Conservation (phyloP, 2,329 filamentous ascomycete genomes). For the Neofusicoccum kwambonambiense region DNA sequence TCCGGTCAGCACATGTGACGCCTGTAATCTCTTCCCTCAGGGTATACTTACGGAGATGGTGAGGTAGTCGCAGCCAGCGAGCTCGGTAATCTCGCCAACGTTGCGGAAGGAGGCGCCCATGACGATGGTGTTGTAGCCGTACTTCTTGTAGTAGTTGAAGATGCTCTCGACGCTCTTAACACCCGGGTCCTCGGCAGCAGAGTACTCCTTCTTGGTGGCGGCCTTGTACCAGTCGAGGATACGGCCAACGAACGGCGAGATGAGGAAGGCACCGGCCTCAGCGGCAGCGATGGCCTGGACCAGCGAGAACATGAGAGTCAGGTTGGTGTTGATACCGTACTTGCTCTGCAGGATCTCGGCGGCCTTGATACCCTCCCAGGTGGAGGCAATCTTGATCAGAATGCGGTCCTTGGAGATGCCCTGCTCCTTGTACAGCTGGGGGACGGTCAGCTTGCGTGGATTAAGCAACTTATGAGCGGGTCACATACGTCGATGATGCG, state of each 20-base stretch:
- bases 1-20: conserved; percentile 1
- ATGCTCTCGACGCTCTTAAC: conserved; percentile 90
- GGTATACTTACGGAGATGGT: conserved; percentile 78
- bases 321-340: conserved; percentile 96
- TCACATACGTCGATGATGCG: conserved; percentile 85
- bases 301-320: conserved; percentile 97
- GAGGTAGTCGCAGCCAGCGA: conserved; percentile 97
- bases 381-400: conserved; percentile 98
- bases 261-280: conserved; percentile 93
- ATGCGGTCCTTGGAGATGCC: conserved; percentile 92
- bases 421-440: conserved; percentile 86
- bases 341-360: conserved; percentile 94
- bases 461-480: background rate
- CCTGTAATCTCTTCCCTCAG: background rate
- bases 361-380: conserved; percentile 99
- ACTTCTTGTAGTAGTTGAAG: conserved; percentile 99
- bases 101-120: conserved; percentile 99
- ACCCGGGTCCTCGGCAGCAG: conserved; percentile 87
- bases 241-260: conserved; percentile 98
- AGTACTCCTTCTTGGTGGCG: conserved; percentile 88
- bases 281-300: conserved; percentile 93
- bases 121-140: conserved; percentile 97
- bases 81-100: conserved; percentile 93
- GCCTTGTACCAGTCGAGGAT: conserved; percentile 99
- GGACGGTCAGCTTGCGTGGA: conserved; percentile 25